A percentile compares a stretch with the other conserved stretches of the same genome.
These are phyloP conservation scores for Quercus dentata DNA, from an alignment of 306 rosid genomes.

Conservation along the genomic window DNA sequence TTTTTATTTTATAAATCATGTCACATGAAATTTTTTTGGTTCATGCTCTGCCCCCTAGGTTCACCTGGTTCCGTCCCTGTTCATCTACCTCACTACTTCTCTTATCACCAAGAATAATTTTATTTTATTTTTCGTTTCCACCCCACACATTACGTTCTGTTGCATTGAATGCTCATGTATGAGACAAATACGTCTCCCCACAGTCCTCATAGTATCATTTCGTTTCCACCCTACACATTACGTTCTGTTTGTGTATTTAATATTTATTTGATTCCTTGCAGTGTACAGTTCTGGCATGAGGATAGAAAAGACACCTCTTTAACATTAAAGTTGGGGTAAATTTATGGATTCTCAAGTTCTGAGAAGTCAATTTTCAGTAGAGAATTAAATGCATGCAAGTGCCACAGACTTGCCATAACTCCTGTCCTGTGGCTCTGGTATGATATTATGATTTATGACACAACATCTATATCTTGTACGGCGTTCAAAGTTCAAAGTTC, in stretches of 20 bases:
- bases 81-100: no score
- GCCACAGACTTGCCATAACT: background rate
- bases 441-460: background rate
- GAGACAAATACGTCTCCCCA: background rate
- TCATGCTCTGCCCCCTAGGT: no score
- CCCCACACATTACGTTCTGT: background rate
- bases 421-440: background rate
- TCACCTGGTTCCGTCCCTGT: no score
- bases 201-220: no score
- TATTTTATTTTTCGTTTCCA: background rate
- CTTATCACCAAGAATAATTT: no score
- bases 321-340: background rate
- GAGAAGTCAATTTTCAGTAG: background rate
- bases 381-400: slow-evolving; percentile 22
- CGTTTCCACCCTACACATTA: no score
- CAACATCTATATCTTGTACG: background rate
- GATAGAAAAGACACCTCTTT: background rate
- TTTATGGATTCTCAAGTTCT: background rate
- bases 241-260: no score
- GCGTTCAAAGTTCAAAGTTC: no score
- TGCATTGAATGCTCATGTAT: background rate
- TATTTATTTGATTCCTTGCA: background rate
- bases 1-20: no score
- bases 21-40: no score
- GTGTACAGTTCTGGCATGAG: background rate